Conservation (phyloP, 805 yeast species). For the Naumovozyma castellii region DNA sequence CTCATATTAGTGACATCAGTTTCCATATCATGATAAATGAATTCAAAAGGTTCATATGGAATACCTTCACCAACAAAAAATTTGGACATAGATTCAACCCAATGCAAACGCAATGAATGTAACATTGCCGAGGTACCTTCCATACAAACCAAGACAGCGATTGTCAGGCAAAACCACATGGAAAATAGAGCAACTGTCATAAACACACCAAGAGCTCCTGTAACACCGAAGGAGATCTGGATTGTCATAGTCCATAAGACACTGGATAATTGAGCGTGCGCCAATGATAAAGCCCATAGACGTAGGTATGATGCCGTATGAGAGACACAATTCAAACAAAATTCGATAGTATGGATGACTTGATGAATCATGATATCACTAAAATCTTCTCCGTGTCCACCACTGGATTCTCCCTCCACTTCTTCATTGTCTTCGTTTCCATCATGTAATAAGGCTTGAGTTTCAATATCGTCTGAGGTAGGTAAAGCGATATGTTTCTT, state of each 20-base stretch:
- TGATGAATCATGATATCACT: conserved; percentile 72
- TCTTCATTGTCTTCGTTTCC: conserved; percentile 25
- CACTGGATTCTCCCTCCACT: conserved; percentile 38
- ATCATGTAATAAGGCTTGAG: conserved; percentile 11
- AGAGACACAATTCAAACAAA: conserved; percentile 69
- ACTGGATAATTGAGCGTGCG: conserved; percentile 68
- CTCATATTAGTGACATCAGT: conserved; percentile 5
- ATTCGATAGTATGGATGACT: conserved; percentile 73
- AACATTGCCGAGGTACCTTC: conserved; percentile 83
- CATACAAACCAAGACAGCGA: conserved; percentile 62
- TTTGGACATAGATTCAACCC: conserved; percentile 79
- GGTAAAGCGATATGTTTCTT: conserved; percentile 23
- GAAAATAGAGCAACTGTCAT: conserved; percentile 56
- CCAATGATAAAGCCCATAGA: conserved; percentile 70
- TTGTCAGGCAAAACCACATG: conserved; percentile 67
- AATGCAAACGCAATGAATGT: conserved; percentile 65
- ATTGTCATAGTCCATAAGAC: conserved; percentile 74
- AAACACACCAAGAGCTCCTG: conserved; percentile 46
- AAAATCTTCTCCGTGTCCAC: conserved; percentile 39
- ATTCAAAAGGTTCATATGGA: conserved; percentile 55
- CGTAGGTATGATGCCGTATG: conserved; percentile 73
- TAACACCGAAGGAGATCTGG: conserved; percentile 47
- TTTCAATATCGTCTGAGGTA: conserved; percentile 9
- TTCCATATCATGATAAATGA: conserved; percentile 25
- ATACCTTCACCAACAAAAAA: conserved; percentile 71